A percentile compares a stretch with the other conserved stretches of the same genome.
These are phyloP conservation scores for Populus deltoides DNA, from an alignment of 345 rosid species.

Conservation along the genomic window DNA sequence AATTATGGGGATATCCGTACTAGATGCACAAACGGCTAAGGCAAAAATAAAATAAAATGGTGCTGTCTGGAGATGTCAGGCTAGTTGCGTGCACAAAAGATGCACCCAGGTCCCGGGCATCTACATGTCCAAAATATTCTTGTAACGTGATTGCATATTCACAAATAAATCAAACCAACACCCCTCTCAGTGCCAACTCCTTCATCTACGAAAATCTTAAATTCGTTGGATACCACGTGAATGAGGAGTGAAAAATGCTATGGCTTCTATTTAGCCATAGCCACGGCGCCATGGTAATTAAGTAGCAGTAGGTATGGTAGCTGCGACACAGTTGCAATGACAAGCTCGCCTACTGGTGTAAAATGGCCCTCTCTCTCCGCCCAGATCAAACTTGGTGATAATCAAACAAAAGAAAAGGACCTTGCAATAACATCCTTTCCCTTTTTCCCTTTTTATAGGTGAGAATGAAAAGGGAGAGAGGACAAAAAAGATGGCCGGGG, in stretches of 20 bases:
- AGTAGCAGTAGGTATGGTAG: background rate
- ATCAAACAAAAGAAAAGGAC: background rate
- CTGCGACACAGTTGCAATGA: background rate
- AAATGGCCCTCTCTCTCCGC: background rate
- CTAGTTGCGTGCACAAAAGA: background rate
- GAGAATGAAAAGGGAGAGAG: background rate
- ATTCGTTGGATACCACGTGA: background rate
- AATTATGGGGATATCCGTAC: background rate
- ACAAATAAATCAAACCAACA: background rate
- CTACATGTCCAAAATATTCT: background rate
- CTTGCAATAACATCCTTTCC: background rate
- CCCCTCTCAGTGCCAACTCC: background rate
- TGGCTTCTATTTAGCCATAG: background rate
- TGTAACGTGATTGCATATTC: background rate
- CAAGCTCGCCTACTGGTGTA: background rate
- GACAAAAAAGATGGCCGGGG: background rate
- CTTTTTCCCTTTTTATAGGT: background rate
- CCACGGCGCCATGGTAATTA: background rate
- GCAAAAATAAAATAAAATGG: background rate
- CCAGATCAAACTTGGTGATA: background rate
- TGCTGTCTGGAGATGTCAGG: background rate
- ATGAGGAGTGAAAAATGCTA: background rate
- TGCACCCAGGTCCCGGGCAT: background rate
- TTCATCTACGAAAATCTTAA: background rate
- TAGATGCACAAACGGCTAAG: background rate